These are phyloP conservation scores for Mollisiaceae sp. DNA, from an alignment of 2,329 filamentous ascomycete species.

Conservation along the genomic window DNA sequence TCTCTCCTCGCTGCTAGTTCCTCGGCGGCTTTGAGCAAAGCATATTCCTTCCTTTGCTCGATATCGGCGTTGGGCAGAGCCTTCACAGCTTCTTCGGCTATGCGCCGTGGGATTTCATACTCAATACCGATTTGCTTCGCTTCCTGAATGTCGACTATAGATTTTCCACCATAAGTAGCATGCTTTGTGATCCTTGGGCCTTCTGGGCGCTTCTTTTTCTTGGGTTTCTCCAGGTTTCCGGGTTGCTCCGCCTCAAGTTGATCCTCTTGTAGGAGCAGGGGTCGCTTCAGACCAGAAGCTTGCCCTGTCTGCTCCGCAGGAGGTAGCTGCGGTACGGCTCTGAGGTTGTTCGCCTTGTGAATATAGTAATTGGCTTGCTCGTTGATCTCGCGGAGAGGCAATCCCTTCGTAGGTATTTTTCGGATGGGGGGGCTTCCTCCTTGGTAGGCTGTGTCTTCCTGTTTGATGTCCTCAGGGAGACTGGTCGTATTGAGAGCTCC, in stretches of 20 bases:
- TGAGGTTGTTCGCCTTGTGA: neutral
- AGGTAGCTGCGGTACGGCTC: neutral
- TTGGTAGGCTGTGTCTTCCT: neutral
- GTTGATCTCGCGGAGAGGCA: constrained; percentile 5
- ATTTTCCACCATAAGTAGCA: neutral
- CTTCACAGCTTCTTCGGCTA: neutral
- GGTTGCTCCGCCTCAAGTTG: neutral
- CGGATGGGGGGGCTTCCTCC: neutral
- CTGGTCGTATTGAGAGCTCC: neutral
- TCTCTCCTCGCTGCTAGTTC: neutral
- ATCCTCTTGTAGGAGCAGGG: neutral
- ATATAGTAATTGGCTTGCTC: neutral
- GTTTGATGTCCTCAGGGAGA: neutral
- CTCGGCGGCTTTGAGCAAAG: neutral
- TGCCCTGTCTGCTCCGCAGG: neutral
- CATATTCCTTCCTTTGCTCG: neutral
- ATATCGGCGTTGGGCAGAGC: neutral
- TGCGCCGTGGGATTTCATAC: neutral
- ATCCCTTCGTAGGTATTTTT: neutral
- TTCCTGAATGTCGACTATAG: neutral
- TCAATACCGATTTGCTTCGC: neutral
- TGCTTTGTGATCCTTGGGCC: neutral
- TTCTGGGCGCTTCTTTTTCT: neutral
- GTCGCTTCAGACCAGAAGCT: neutral
- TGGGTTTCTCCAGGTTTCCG: neutral